Percentiles rank a stretch among this genome's conserved stretches.
phyloP scores from a whole-genome alignment of 306 rosid species.

The Carpinus fangiana region DNA sequence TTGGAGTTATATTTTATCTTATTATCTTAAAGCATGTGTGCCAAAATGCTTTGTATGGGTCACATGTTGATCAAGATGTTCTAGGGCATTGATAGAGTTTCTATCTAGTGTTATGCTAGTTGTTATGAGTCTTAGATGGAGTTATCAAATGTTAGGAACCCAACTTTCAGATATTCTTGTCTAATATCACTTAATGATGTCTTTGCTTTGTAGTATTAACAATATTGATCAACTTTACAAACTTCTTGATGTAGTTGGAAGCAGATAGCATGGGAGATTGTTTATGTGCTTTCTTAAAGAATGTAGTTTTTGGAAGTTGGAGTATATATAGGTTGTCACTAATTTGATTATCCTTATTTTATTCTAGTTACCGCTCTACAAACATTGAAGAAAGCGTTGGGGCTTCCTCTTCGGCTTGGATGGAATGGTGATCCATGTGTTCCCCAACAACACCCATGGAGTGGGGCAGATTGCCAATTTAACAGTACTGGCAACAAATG shows the following conservation, averaged over 20 bases:
- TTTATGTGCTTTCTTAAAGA: not conserved
- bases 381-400: conserved; percentile 70
- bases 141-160: not conserved
- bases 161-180: not conserved
- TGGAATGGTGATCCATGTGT: conserved; percentile 99
- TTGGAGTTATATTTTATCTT: not conserved
- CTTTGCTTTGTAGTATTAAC: not conserved
- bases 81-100: not conserved
- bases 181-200: too few species aligned
- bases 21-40: not conserved
- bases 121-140: not conserved
- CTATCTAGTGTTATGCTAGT: not conserved
- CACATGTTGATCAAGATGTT: not conserved
- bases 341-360: conserved; percentile 16
- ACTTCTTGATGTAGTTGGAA: not conserved
- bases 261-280: not conserved
- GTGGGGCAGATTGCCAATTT: conserved; percentile 80
- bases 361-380: conserved; percentile 81
- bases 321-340: not conserved
- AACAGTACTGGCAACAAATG: conserved; percentile 65
- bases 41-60: not conserved
- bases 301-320: conserved; percentile 25
- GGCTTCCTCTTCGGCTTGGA: conserved; percentile 87
- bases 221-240: not conserved
- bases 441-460: conserved; percentile 98